Evolutionary conservation across 352 stramenopile species (phyloP).

Genomic region (Phytophthora melonis): DNA sequence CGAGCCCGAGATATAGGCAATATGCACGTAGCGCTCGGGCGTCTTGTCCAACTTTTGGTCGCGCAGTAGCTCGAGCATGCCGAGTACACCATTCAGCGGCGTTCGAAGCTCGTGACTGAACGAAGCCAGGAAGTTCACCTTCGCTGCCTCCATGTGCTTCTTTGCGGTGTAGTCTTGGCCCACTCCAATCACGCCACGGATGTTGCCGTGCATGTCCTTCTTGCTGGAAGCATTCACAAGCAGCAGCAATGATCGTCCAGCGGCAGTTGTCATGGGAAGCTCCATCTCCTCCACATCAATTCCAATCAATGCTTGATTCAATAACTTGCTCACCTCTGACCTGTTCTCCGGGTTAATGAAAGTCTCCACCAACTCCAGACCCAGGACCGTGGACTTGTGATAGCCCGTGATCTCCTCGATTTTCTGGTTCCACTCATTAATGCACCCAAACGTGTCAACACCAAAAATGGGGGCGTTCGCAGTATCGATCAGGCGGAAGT

Average conservation of each 20-base stretch:
- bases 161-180: slow-evolving; percentile 91
- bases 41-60: slow-evolving; percentile 72
- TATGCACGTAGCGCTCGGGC: slow-evolving; percentile 72
- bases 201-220: slow-evolving; percentile 87
- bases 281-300: slow-evolving; percentile 81
- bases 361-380: slow-evolving; percentile 65
- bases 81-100: slow-evolving; percentile 80
- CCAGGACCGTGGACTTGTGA: slow-evolving; percentile 65
- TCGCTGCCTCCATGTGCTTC: slow-evolving; percentile 75
- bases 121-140: slow-evolving; percentile 74
- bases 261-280: slow-evolving; percentile 68
- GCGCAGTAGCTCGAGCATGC: slow-evolving; percentile 77
- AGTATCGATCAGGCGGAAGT: slow-evolving; percentile 80
- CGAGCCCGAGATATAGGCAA: slow-evolving; percentile 74
- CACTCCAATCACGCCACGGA: slow-evolving; percentile 90
- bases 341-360: slow-evolving; percentile 71
- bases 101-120: slow-evolving; percentile 80
- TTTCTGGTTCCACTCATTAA: slow-evolving; percentile 86
- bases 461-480: slow-evolving; percentile 83
- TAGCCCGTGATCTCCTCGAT: slow-evolving; percentile 80
- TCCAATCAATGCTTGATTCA: slow-evolving; percentile 76
- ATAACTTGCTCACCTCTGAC: slow-evolving; percentile 54
- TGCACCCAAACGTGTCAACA: slow-evolving; percentile 74
- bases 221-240: slow-evolving; percentile 79
- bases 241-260: slow-evolving; percentile 51